These are phyloP conservation scores for Exophiala sp. DNA, from an alignment of 2,329 filamentous ascomycete species.

Conservation along the genomic window DNA sequence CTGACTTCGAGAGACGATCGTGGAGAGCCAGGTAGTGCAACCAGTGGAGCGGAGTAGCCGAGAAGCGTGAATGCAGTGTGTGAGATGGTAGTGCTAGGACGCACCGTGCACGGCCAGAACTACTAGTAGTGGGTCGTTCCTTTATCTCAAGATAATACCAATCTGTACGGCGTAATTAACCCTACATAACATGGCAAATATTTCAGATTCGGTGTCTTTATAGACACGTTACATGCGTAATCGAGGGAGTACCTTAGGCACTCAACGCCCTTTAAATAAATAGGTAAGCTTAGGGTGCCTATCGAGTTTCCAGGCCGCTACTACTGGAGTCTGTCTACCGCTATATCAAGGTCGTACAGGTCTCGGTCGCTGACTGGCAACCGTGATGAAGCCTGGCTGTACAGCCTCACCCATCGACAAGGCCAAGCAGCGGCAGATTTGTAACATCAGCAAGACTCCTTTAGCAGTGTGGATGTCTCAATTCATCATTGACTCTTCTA, in stretches of 20 bases:
- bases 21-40: constrained; percentile 14
- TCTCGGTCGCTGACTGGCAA: not conserved
- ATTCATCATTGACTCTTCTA: not conserved
- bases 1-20: constrained; percentile 20
- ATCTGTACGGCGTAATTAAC: too few species aligned
- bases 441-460: not conserved
- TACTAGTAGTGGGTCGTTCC: not conserved
- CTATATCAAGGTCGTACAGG: not conserved
- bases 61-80: constrained; percentile 4
- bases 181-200: too few species aligned
- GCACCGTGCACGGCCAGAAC: not conserved
- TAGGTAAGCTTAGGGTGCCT: too few species aligned
- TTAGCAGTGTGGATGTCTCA: not conserved
- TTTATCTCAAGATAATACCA: too few species aligned
- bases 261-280: too few species aligned
- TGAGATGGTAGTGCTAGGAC: not conserved
- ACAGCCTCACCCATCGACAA: not conserved
- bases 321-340: not conserved
- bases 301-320: too few species aligned
- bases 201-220: too few species aligned
- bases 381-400: not conserved
- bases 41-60: constrained; percentile 23
- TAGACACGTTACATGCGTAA: too few species aligned
- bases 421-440: not conserved
- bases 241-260: too few species aligned